A percentile compares a stretch with the other conserved stretches of the same genome.
phyloP scores from a whole-genome alignment of 768 basidiomycete genomes.

The Paxillus ammoniavirescens region DNA sequence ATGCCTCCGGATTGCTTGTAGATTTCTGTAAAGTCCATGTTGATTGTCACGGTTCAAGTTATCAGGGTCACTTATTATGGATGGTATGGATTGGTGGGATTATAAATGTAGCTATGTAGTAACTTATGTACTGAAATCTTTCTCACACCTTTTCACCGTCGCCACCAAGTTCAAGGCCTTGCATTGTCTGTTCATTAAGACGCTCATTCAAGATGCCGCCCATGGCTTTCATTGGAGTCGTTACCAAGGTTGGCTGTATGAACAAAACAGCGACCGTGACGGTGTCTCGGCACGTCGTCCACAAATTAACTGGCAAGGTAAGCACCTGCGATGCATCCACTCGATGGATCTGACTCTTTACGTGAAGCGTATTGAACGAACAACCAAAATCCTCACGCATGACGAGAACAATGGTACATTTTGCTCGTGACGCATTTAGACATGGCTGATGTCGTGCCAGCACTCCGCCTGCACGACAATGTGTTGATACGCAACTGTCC shows the following conservation, averaged over 20 bases:
- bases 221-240: conserved; percentile 70
- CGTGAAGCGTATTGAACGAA: conserved; percentile 64
- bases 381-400: conserved; percentile 77
- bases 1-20: conserved; percentile 73
- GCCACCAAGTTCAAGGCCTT: too few species aligned
- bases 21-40: conserved; percentile 86
- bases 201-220: conserved; percentile 58
- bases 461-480: conserved; percentile 62
- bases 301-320: conserved; percentile 77
- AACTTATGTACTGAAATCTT: not conserved
- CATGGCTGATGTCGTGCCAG: conserved; percentile 35
- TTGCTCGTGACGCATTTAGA: not conserved
- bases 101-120: too few species aligned
- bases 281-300: conserved; percentile 70
- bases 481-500: conserved; percentile 82
- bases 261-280: conserved; percentile 83
- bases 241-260: conserved; percentile 82
- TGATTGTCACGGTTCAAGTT: too few species aligned
- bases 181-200: not conserved
- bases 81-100: too few species aligned
- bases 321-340: conserved; percentile 14
- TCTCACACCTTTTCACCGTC: not conserved
- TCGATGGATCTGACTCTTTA: conserved; percentile 1
- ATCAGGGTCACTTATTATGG: too few species aligned
- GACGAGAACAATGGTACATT: conserved; percentile 69